Base-by-base conservation (phyloP, 345 rosid species). In the Citrus trifoliata region DNA sequence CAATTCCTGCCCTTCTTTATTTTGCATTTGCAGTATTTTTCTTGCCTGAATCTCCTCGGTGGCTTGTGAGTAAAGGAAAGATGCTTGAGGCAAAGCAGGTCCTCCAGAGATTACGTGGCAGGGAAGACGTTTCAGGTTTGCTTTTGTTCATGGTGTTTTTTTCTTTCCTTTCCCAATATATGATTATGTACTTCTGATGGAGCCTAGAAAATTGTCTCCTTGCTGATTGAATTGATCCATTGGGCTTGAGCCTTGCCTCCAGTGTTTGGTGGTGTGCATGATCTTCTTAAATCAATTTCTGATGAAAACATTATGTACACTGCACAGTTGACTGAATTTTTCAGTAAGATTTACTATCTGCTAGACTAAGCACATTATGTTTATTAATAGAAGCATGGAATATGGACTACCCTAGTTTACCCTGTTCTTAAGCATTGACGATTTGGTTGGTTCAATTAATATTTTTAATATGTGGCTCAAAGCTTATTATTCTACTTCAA, bases 31-130 rank as follows among this genome's bases (percentile, higher is more conserved):
- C 93, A 0, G 89, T 96, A 78, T 89, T 96, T 82, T 96, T 87
- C 86, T 82, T 96, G 91, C 99, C 99, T 6, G 99, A 96, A 85
- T 94, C 99, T 63, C 99, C 99, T 84, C 92, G 99, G 82, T 96
- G 99, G 98, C 88, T 96, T 67, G 97, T 96, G 80, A 96, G 99
- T 80, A 96, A 94, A 89, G 99, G 99, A 63, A 93, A 69, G 82
- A 94, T 94, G 99, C 74, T 81, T 0, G 97, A 96, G 84, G 99
- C 99, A 19, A 91, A 90, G 78, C 69, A 18, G 46, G 98, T 91
- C 86, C 95, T 96, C 70, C 97, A 96, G 87, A 90, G 81, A 82
- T 87, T 96, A 78, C 97, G 93, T 32, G 95, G 99, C 80, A 82
- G 91, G 82, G 97, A 93, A 83, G 99, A 96, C 80, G 97, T 96